Base-by-base conservation (phyloP, 805 yeast species). In the Wickerhamomyces alni region DNA sequence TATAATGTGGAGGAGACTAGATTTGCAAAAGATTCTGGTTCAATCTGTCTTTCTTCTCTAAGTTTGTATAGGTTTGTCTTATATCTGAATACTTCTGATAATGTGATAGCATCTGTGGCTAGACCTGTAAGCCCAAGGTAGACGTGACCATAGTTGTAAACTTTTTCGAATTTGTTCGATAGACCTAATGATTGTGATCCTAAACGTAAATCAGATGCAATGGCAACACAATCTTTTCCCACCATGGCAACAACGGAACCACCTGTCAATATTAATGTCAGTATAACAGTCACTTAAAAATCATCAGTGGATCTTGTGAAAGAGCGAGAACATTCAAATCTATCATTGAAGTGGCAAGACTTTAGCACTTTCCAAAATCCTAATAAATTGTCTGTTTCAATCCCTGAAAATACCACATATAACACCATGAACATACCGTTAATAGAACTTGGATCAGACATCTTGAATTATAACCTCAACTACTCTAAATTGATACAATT, bases 231-330 rank as follows among this genome's bases (percentile, higher is more conserved):
- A 52, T 88, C 97, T 59, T 94, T 89, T 55, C 99, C 99, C 19
- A 82, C 82, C 99, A 93, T 93, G 48, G 99, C 99, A 26, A 94
- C 95, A 38, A 95, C 96, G 47, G 95, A 75, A 66, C 99, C 99
- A 67, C 97, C 87, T 61, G 40, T 34, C 11, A 3, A 36, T 17
- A n/a, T 10, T 5, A 15, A 9, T 30, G 51, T 56, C 45, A 54
- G 54, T 48, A n/a, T n/a, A n/a, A n/a, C n/a, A n/a, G n/a, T n/a
- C n/a, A n/a, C n/a, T n/a, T n/a, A n/a, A n/a, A n/a, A n/a, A n/a
- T n/a, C n/a, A n/a, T n/a, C n/a, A n/a, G n/a, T n/a, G n/a, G 28
- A 11, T 26, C 12, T 5, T 26, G 13, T 11, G 13, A 5, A 26
- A 9, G 13, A 8, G 4, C 6, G 7, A 12, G n/a, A 13, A 6